Evolutionary conservation across 768 basidiomycete species (phyloP), one percentile per base, ranked within the genome.

Genomic region (Mycena polygramma): DNA sequence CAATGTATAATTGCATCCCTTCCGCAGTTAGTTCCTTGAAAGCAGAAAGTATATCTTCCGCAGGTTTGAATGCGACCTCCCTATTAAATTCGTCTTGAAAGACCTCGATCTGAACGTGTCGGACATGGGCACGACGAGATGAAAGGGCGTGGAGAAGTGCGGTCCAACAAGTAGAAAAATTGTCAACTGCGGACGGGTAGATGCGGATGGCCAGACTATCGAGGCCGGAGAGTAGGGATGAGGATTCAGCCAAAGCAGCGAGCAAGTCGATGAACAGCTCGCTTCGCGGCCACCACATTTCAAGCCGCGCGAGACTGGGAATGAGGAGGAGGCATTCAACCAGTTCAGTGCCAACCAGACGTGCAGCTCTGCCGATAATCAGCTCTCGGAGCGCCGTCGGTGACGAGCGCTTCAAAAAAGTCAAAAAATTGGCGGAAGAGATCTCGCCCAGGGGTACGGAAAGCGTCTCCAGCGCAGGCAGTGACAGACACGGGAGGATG

Each of bases 401-500:
- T 15, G 55, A n/a, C 19, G 55, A 57, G 22, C n/a, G 55, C 39
- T 57, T 57, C n/a, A 57, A 7, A 10, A 57, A 57, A 14, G n/a
- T 5, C 22, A 57, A 17, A 0, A 57, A 22, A 8, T 14, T 1
- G 20, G 4, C 11, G 3, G 20, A 36, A 20, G 19, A 37, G 5
- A 20, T 0, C 3, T 7, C 20, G 20, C 9, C 35, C n/a, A n/a
- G 30, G 35, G 35, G 20, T 35, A 55, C 17, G 13, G 55, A 57
- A 13, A 57, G 55, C 1, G n/a, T 6, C 15, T 57, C 55, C n/a
- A 57, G 55, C 37, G 37, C 55, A 13, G 55, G 55, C n/a, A 57
- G 55, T 15, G 43, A 45, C 10, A 45, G 43, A 15, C 15, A 17
- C 7, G 4, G 10, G 7, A 45, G 15, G 10, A 17, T 45, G 11